Conservation (phyloP, 1,139 yeast genomes). For the Entelexis paramagnoliae region DNA sequence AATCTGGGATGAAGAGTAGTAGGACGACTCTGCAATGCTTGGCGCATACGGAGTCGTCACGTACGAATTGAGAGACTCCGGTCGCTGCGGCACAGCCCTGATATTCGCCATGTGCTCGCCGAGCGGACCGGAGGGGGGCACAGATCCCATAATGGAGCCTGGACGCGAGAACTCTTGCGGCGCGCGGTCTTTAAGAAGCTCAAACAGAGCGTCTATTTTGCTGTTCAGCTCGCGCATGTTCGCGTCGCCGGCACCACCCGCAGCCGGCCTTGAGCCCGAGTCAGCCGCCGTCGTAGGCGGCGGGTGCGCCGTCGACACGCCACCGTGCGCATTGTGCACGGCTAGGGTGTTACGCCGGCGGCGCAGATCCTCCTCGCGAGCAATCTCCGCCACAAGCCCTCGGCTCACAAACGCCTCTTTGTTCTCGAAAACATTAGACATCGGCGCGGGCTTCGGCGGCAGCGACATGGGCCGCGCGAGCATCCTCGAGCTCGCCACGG, state of each 20-base stretch:
- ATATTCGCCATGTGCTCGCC: not conserved
- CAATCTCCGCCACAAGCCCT: constrained; percentile 36
- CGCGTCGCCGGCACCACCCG: not conserved
- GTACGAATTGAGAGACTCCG: constrained; percentile 1
- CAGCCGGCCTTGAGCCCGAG: not conserved
- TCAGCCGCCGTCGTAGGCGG: not conserved
- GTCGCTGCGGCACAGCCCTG: not conserved
- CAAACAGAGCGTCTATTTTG: constrained; percentile 2
- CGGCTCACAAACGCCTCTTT: constrained; percentile 26
- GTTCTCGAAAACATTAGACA: constrained; percentile 28
- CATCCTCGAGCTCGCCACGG: constrained; percentile 14
- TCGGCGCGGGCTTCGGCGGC: constrained; percentile 2
- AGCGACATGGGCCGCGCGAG: not conserved
- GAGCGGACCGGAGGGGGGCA: not conserved
- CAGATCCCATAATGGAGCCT: not conserved
- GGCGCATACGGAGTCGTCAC: not conserved
- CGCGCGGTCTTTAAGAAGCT: not conserved
- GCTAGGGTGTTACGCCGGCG: constrained; percentile 27
- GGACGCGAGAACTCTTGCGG: not conserved
- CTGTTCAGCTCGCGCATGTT: constrained; percentile 1
- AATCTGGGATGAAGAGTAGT: not conserved
- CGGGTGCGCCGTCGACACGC: not conserved
- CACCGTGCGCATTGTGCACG: not conserved
- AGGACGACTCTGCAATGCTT: not conserved
- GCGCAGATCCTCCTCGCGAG: constrained; percentile 35